Conservation (phyloP, 805 yeast species). For the Helenozyma baotianmanensis region DNA sequence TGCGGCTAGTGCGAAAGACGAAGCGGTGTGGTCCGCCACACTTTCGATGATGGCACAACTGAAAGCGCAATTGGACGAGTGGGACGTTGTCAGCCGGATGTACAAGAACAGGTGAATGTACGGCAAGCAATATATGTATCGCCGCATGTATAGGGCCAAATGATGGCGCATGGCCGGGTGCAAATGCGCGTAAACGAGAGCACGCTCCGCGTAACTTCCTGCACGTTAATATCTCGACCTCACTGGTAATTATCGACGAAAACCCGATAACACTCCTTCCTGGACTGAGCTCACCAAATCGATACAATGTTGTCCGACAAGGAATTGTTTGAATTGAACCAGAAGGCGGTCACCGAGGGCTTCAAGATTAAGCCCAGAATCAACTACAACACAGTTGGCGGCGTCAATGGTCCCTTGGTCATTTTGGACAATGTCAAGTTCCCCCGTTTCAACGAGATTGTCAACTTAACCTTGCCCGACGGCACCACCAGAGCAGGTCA, state of each 20-base stretch:
- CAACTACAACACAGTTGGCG: slow-evolving; percentile 94
- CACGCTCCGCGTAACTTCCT: slow-evolving; percentile 5
- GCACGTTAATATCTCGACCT: slow-evolving; percentile 6
- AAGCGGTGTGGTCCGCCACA: slow-evolving; percentile 3
- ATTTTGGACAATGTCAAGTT: slow-evolving; percentile 48
- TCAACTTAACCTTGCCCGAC: slow-evolving; percentile 92
- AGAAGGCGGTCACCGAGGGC: slow-evolving; percentile 87
- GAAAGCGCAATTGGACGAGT: slow-evolving; percentile 25
- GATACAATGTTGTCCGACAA: slow-evolving; percentile 33
- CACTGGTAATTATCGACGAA: slow-evolving; percentile 9
- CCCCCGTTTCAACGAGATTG: slow-evolving; percentile 89
- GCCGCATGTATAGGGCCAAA: no score
- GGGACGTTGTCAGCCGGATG: slow-evolving; percentile 34
- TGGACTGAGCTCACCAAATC: slow-evolving; percentile 1
- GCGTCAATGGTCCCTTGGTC: slow-evolving; percentile 97
- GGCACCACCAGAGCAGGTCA: slow-evolving; percentile 95
- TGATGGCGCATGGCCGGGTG: neutral
- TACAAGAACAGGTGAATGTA: no score
- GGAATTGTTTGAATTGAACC: slow-evolving; percentile 68
- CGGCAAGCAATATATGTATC: no score
- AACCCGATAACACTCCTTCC: slow-evolving; percentile 9
- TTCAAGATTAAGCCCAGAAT: slow-evolving; percentile 87
- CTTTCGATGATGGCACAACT: slow-evolving; percentile 20
- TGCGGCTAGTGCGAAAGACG: slow-evolving; percentile 9
- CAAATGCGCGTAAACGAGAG: slow-evolving; percentile 3